A percentile compares a stretch with the other conserved stretches of the same genome.
Evolutionary conservation across 768 basidiomycete species (phyloP).

Genomic region (Leucogyrophana mollusca): DNA sequence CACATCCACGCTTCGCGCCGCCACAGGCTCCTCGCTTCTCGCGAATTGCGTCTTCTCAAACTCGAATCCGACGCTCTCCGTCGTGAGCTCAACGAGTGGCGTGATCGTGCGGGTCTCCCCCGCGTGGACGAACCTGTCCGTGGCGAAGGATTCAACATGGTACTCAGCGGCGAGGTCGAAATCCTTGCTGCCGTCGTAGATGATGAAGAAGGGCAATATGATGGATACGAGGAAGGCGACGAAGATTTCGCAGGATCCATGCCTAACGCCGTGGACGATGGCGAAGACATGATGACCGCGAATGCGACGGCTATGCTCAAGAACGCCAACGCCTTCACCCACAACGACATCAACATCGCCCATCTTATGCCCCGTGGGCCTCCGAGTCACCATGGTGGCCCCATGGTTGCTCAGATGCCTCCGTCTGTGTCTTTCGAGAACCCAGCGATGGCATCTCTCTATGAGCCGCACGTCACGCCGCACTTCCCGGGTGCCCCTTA

Average conservation of each 20-base stretch:
- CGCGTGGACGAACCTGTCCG: slow-evolving; percentile 72
- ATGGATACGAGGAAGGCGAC: slow-evolving; percentile 40
- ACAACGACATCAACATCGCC: slow-evolving; percentile 22
- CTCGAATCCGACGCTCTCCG: slow-evolving; percentile 84
- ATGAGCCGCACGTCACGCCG: slow-evolving; percentile 36
- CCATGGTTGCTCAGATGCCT: slow-evolving; percentile 45
- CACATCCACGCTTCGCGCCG: slow-evolving; percentile 82
- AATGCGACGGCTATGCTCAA: slow-evolving; percentile 32
- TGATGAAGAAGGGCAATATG: slow-evolving; percentile 46
- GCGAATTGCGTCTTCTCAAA: slow-evolving; percentile 78
- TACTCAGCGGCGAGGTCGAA: slow-evolving; percentile 70
- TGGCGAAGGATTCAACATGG: slow-evolving; percentile 69
- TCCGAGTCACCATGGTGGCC: slow-evolving; percentile 29
- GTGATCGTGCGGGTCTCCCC: slow-evolving; percentile 69
- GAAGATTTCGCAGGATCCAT: slow-evolving; percentile 33
- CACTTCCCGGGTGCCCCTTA: slow-evolving; percentile 25
- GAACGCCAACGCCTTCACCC: slow-evolving; percentile 31
- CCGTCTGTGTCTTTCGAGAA: slow-evolving; percentile 50
- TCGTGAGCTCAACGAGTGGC: slow-evolving; percentile 92
- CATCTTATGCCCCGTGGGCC: slow-evolving; percentile 23
- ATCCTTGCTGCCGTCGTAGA: slow-evolving; percentile 55
- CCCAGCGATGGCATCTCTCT: slow-evolving; percentile 45
- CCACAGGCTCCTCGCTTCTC: slow-evolving; percentile 76
- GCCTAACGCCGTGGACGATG: slow-evolving; percentile 25
- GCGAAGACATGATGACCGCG: slow-evolving; percentile 27